phyloP scores from a whole-genome alignment of 2,329 filamentous ascomycete genomes.

The Drechslerella dactyloides region DNA sequence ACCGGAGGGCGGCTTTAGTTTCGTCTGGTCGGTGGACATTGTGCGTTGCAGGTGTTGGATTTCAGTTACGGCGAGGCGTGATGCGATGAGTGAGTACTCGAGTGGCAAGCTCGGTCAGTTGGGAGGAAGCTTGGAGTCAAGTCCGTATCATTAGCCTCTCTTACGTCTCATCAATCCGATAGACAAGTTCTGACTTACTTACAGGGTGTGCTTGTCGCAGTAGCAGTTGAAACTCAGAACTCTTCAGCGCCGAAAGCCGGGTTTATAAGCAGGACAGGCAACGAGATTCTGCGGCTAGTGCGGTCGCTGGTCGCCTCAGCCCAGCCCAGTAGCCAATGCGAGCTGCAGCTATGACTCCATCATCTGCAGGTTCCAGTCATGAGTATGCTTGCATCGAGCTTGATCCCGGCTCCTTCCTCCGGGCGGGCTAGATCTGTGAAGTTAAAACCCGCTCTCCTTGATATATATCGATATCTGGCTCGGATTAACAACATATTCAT shows the following conservation, averaged over 20 bases:
- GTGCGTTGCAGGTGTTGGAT: conserved; percentile 34
- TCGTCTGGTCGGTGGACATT: conserved; percentile 35
- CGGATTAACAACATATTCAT: too few species aligned
- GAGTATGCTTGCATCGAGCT: not conserved
- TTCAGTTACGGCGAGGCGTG: not conserved
- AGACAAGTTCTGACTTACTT: too few species aligned
- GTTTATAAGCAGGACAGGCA: conserved; percentile 29
- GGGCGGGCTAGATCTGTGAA: not conserved
- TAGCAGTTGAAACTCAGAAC: too few species aligned
- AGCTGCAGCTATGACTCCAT: conserved; percentile 20
- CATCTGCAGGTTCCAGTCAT: conserved; percentile 25
- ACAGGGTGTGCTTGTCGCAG: too few species aligned
- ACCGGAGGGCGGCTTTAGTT: conserved; percentile 26
- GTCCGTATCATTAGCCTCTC: too few species aligned
- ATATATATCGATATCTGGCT: too few species aligned
- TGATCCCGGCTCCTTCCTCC: too few species aligned
- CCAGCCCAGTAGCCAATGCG: not conserved
- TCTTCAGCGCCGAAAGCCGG: not conserved
- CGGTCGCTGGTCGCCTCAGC: too few species aligned
- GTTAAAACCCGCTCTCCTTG: too few species aligned
- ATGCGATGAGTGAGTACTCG: not conserved
- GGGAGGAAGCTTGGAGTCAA: not conserved
- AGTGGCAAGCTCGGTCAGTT: not conserved
- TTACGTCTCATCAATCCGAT: not conserved
- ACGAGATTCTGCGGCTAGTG: not conserved